Conservation (phyloP, 495 filamentous ascomycete species). For the Hypoxylon cercidicola region DNA sequence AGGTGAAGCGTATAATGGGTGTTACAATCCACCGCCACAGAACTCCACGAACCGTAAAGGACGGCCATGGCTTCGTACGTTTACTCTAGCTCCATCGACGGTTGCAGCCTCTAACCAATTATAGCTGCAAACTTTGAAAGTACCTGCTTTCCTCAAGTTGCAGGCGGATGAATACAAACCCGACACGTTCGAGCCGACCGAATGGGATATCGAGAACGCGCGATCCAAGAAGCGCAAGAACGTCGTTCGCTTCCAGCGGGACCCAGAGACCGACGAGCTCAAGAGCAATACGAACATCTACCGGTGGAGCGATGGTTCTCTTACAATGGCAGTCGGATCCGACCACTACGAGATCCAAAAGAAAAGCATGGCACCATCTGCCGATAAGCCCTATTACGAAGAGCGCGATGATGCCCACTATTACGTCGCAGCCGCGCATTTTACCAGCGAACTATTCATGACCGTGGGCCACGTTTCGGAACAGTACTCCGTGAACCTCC, state of each 20-base stretch:
- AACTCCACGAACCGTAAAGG: constrained; percentile 72
- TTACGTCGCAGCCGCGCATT: constrained; percentile 80
- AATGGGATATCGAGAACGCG: constrained; percentile 59
- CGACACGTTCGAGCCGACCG: constrained; percentile 68
- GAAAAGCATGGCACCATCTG: constrained; percentile 77
- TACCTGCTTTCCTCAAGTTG: constrained; percentile 83
- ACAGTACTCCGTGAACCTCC: constrained; percentile 76
- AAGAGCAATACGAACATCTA: constrained; percentile 82
- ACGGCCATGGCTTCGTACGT: constrained; percentile 72
- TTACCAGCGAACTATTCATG: constrained; percentile 74
- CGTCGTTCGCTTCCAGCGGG: constrained; percentile 53
- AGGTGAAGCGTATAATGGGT: constrained; percentile 66
- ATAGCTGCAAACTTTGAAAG: constrained; percentile 79
- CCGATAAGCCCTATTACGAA: constrained; percentile 68
- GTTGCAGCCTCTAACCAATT: constrained; percentile 19
- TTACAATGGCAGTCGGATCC: constrained; percentile 77
- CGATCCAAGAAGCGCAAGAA: constrained; percentile 51
- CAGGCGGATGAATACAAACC: constrained; percentile 78
- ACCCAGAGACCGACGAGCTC: constrained; percentile 58
- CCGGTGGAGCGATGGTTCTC: constrained; percentile 84
- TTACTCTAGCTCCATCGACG: not conserved
- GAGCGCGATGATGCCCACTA: constrained; percentile 79
- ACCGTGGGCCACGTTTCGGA: constrained; percentile 84
- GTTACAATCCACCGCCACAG: constrained; percentile 69
- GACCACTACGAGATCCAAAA: constrained; percentile 83